Conservation (phyloP, 2,329 filamentous ascomycete genomes). For the Ustulina deusta region DNA sequence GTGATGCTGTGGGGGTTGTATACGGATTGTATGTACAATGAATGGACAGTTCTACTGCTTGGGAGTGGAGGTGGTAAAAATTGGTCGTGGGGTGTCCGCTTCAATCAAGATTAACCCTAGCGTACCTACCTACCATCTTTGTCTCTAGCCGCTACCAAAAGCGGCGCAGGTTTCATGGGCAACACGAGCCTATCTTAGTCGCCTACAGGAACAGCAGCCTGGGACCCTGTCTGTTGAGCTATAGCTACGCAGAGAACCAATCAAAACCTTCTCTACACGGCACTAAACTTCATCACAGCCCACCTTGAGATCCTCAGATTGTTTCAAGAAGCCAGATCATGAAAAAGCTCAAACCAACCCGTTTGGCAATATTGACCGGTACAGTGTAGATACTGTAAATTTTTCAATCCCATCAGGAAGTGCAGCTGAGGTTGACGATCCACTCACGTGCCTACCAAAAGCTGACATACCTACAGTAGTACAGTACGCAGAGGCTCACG, state of each 20-base stretch:
- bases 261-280: conserved; percentile 27
- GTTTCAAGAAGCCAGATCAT: conserved; percentile 43
- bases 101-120: too few relatives aligned
- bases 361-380: not conserved
- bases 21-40: not conserved
- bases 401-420: conserved; percentile 6
- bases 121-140: conserved; percentile 24
- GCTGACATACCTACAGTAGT: too few relatives aligned
- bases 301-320: conserved; percentile 36
- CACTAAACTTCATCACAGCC: not conserved
- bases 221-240: conserved; percentile 10
- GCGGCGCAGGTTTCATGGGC: conserved; percentile 36
- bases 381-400: not conserved
- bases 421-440: conserved; percentile 19
- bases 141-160: conserved; percentile 33
- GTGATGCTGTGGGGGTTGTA: not conserved
- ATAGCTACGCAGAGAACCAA: conserved; percentile 38
- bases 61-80: not conserved
- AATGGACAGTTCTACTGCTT: not conserved
- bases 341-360: conserved; percentile 27
- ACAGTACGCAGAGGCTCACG: conserved; percentile 17
- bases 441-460: conserved; percentile 12
- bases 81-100: conserved; percentile 12
- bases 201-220: conserved; percentile 1
- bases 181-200: conserved; percentile 3